phyloP scores from a whole-genome alignment of 1,139 yeast genomes.

The Candida pseudoviswanathii region DNA sequence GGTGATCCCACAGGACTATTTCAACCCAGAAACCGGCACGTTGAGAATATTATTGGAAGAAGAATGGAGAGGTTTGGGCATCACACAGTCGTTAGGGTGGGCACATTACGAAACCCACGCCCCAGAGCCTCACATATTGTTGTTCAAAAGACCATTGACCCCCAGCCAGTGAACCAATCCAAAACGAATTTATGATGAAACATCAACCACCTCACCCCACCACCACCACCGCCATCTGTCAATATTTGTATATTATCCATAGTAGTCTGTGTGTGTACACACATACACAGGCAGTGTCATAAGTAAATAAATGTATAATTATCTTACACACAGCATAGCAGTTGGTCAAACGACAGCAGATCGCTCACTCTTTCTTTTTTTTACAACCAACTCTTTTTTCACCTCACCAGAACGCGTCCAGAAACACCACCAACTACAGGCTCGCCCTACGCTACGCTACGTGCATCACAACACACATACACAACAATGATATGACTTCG shows the following conservation, averaged over 20 bases:
- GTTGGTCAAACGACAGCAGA: neutral
- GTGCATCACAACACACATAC: too few relatives aligned
- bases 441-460: too few relatives aligned
- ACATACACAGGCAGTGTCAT: neutral
- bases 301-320: conserved; percentile 3
- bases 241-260: neutral
- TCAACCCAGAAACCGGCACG: conserved; percentile 94
- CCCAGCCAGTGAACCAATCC: conserved; percentile 21
- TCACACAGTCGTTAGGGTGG: conserved; percentile 98
- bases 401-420: neutral
- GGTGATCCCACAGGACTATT: conserved; percentile 94
- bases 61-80: conserved; percentile 98
- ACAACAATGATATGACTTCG: conserved; percentile 13
- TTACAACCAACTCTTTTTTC: neutral
- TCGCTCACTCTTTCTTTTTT: neutral
- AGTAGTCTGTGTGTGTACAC: neutral
- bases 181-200: neutral
- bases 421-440: neutral
- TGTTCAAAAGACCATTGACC: conserved; percentile 72
- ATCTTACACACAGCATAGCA: neutral
- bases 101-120: conserved; percentile 97
- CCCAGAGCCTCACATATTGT: conserved; percentile 95
- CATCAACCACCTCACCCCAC: neutral
- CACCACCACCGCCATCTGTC: neutral
- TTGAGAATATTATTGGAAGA: conserved; percentile 88